Base-by-base conservation (phyloP, 352 stramenopile species). In the Globisporangium spinosum region DNA sequence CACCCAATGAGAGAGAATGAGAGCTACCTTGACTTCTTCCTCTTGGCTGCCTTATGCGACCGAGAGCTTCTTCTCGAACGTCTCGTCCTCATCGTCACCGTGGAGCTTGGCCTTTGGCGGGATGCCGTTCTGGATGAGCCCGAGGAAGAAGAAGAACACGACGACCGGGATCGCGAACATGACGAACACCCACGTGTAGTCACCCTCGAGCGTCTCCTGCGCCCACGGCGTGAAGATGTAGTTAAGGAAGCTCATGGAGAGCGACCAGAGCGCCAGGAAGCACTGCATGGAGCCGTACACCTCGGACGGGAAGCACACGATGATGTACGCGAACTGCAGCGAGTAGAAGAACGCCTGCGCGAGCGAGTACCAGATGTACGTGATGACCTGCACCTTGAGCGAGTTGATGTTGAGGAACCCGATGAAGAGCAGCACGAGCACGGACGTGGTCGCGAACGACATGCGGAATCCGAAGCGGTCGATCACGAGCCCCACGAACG, bases 171-270 rank as follows among this genome's bases (percentile, higher is more conserved):
- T 69, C 20, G 70, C 62, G 56, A 80, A 77, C 62, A 80, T 73
- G 20, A 80, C 51, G 3, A 80, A 45, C 13, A 80, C 71, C 20
- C 70, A 70, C 12, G 71, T 68, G 60, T 78, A 78, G 64, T 78
- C 64, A 27, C 74, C 71, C 20, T 45, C 57, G 2, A 80, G 70
- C 29, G 70, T 70, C n/a, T 78, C 68, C 27, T 80, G 71, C 2
- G 73, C 66, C 71, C 71, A 78, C 38, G 71, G 71, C 25, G 62
- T 80, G 69, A 80, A 80, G 22, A 66, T 68, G 71, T 78, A 80
- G 63, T 78, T 77, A 63, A 77, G 69, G 20, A 78, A 69, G 15
- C 68, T 65, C 68, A 78, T 68, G 3, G 76, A 65, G 71, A 80
- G 74, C 27, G 74, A 74, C 53, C 62, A 78, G 49, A 70, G 49